Conservation (phyloP, 805 yeast species). For the Lipomyces yamanashiensis region DNA sequence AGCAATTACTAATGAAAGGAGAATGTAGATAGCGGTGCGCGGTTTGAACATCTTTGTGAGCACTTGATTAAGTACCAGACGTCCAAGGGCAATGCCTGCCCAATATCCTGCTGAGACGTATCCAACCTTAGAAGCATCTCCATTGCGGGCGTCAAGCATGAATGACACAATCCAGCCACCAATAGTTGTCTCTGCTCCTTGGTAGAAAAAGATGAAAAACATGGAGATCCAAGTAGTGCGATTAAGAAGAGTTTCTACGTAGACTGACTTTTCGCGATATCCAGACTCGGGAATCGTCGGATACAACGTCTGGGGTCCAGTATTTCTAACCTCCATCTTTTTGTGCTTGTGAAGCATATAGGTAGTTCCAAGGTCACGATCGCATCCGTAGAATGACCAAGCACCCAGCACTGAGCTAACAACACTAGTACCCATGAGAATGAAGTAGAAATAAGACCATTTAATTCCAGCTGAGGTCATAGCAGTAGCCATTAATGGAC, state of each 20-base stretch:
- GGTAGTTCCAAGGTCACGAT: constrained; percentile 16
- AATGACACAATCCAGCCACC: constrained; percentile 75
- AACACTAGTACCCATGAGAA: constrained; percentile 50
- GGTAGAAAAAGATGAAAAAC: constrained; percentile 60
- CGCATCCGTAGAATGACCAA: constrained; percentile 11
- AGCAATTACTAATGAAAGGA: constrained; percentile 45
- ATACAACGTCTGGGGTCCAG: not conserved
- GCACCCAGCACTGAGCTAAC: constrained; percentile 11
- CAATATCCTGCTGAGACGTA: constrained; percentile 73
- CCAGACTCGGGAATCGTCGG: not conserved
- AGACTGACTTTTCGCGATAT: constrained; percentile 1
- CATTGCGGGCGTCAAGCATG: constrained; percentile 58
- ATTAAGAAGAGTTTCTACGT: constrained; percentile 11
- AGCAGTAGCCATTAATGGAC: constrained; percentile 67
- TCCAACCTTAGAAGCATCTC: constrained; percentile 55
- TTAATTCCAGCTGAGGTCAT: constrained; percentile 54
- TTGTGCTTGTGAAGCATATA: not conserved
- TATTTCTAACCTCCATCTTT: not conserved
- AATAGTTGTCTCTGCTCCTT: constrained; percentile 71
- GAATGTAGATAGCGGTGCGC: constrained; percentile 48
- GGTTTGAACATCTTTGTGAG: constrained; percentile 34
- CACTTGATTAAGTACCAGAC: constrained; percentile 55
- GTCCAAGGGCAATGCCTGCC: constrained; percentile 70
- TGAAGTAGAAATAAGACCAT: constrained; percentile 60
- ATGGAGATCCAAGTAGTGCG: constrained; percentile 52